A percentile compares a stretch with the other conserved stretches of the same genome.
phyloP scores from a whole-genome alignment of 306 rosid genomes.

The Cucurbita pepo region DNA sequence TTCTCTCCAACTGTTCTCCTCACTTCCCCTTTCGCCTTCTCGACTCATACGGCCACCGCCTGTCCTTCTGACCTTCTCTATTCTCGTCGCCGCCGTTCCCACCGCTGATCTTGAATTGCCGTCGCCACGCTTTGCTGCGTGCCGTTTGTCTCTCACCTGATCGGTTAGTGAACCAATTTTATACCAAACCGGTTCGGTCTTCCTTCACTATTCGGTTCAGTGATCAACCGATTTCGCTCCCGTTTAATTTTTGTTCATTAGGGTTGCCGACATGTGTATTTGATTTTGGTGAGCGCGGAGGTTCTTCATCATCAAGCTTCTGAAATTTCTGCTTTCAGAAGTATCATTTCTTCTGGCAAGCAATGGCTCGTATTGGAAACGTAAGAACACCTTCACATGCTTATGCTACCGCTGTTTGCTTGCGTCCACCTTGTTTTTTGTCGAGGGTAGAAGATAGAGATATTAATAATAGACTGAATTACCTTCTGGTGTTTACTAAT shows the following conservation, averaged over 20 bases:
- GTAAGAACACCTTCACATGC: conserved; percentile 9
- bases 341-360: not conserved
- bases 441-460: not conserved
- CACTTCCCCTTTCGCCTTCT: not conserved
- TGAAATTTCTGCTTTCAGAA: not conserved
- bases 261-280: not conserved
- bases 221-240: not conserved
- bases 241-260: not conserved
- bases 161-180: not conserved
- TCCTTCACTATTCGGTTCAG: not conserved
- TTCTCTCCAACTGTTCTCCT: not conserved
- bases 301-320: not conserved
- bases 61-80: not conserved
- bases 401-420: not conserved
- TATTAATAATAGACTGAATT: not conserved
- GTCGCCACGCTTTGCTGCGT: not conserved
- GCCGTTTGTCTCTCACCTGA: not conserved
- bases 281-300: not conserved
- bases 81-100: not conserved
- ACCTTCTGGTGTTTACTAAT: not conserved
- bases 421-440: not conserved
- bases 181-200: not conserved
- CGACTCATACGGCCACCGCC: not conserved
- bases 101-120: not conserved
- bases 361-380: conserved; percentile 33